Conservation (phyloP, 2,329 filamentous ascomycete species). For the Cercospora berteroae region DNA sequence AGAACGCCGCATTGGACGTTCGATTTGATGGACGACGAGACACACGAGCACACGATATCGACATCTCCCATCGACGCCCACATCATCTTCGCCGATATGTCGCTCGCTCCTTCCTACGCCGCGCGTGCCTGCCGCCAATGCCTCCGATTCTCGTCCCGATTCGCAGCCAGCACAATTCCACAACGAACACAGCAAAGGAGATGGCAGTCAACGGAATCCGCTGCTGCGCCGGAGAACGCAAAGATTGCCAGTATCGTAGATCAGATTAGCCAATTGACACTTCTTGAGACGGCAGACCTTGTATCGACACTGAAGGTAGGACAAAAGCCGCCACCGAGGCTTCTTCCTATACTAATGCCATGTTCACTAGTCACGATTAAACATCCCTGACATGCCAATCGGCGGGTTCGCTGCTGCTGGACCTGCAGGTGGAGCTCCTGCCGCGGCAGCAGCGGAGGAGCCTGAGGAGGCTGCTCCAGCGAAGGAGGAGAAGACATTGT, state of each 20-base stretch:
- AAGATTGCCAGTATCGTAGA: slow-evolving; percentile 96
- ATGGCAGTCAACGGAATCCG: slow-evolving; percentile 79
- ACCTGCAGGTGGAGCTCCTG: slow-evolving; percentile 57
- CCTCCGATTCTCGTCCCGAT: slow-evolving; percentile 32
- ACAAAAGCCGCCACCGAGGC: background rate
- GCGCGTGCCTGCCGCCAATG: slow-evolving; percentile 46
- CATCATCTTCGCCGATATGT: slow-evolving; percentile 39
- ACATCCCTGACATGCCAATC: slow-evolving; percentile 96
- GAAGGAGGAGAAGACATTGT: slow-evolving; percentile 90
- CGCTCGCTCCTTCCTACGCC: slow-evolving; percentile 45
- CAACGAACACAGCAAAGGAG: slow-evolving; percentile 53
- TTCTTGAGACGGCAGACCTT: slow-evolving; percentile 94
- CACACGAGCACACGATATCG: slow-evolving; percentile 15
- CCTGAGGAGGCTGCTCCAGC: slow-evolving; percentile 87
- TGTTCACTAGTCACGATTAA: slow-evolving; percentile 72
- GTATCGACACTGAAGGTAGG: slow-evolving; percentile 90
- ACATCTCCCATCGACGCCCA: background rate
- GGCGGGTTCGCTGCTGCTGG: slow-evolving; percentile 79
- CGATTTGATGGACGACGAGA: background rate
- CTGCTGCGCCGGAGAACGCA: slow-evolving; percentile 60
- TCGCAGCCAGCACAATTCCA: slow-evolving; percentile 28
- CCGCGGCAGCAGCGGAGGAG: slow-evolving; percentile 61
- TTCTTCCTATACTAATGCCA: background rate
- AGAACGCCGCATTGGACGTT: slow-evolving; percentile 6
- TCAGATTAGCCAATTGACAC: slow-evolving; percentile 96